These are phyloP conservation scores for Alternaria brassicae DNA, from an alignment of 2,329 filamentous ascomycete genomes.

Conservation along the genomic window DNA sequence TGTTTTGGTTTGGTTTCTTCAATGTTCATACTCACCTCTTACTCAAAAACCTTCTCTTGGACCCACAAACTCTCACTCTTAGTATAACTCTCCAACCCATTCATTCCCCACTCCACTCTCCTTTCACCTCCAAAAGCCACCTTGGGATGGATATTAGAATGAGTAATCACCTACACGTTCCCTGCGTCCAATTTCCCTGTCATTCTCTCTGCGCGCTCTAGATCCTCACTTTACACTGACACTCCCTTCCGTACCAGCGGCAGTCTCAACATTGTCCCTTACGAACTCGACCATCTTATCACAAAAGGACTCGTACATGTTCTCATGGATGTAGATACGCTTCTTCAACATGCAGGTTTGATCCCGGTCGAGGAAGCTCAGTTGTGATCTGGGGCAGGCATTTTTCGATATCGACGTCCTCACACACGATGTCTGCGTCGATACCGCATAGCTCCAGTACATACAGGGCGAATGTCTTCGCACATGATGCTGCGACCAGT, in stretches of 20 bases:
- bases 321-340: constrained; percentile 46
- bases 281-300: constrained; percentile 55
- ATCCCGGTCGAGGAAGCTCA: constrained; percentile 64
- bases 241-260: background rate
- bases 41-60: background rate
- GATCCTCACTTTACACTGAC: background rate
- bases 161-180: constrained; percentile 59
- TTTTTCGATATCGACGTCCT: constrained; percentile 59
- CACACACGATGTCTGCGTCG: constrained; percentile 64
- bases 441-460: constrained; percentile 63
- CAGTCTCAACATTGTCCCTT: constrained; percentile 47
- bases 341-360: constrained; percentile 51
- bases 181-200: constrained; percentile 58
- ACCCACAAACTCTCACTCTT: constrained; percentile 10
- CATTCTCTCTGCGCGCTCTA: constrained; percentile 51
- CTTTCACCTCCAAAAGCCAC: constrained; percentile 73
- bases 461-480: constrained; percentile 65
- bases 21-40: too few species aligned
- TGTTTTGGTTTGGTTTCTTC: too few species aligned
- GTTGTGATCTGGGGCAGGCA: constrained; percentile 44
- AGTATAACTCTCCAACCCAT: constrained; percentile 35
- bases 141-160: constrained; percentile 40
- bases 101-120: constrained; percentile 68
- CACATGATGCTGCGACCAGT: constrained; percentile 62
- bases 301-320: constrained; percentile 42